Conservation (phyloP, 164 flowering plant genomes). For the Aristolochia contorta region DNA sequence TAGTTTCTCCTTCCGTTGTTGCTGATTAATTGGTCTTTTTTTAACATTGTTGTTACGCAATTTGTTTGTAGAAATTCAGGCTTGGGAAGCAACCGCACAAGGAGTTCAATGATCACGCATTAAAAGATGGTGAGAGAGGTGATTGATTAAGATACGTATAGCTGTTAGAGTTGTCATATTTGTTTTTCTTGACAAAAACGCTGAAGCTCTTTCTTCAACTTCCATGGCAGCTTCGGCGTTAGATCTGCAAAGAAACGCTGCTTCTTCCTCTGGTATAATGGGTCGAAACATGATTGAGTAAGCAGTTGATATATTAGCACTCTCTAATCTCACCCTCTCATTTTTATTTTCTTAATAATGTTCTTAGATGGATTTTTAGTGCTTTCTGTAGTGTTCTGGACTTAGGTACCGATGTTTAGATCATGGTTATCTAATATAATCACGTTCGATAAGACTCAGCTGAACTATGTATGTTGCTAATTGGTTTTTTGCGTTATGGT, state of each 20-base stretch:
- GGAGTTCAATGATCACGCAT: conserved; percentile 83
- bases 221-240: conserved; percentile 40
- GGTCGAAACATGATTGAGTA: conserved; percentile 78
- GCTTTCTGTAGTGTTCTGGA: conserved; percentile 1
- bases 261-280: conserved; percentile 71
- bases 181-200: background rate
- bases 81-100: conserved; percentile 99
- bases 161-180: background rate
- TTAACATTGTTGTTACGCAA: background rate
- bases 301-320: conserved; percentile 15
- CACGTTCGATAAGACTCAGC: background rate
- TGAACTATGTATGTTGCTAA: background rate
- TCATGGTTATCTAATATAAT: background rate
- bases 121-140: conserved; percentile 67
- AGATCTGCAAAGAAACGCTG: conserved; percentile 66
- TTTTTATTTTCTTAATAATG: no score
- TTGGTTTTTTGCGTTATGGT: conserved; percentile 2
- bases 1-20: conserved; percentile 1
- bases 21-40: no score
- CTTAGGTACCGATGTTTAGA: conserved; percentile 1
- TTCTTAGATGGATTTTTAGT: background rate
- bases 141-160: background rate
- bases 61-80: conserved; percentile 71
- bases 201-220: no score
- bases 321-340: background rate